Evolutionary conservation across 2,329 filamentous ascomycete genomes (phyloP).

Genomic region (Ceratocystis cacaofunesta): DNA sequence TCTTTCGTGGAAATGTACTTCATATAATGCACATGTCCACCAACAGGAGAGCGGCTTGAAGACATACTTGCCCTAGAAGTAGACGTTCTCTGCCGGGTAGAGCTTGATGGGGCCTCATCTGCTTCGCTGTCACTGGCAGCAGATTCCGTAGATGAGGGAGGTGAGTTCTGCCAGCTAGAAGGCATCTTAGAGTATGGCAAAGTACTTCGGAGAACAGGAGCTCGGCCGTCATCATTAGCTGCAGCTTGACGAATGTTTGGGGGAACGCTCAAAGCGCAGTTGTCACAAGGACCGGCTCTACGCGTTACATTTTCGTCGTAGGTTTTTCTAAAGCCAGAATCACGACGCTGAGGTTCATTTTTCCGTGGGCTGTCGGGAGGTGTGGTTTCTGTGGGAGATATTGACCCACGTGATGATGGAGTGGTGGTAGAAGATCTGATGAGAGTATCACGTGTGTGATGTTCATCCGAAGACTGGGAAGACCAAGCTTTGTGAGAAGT

Average conservation of each 20-base stretch:
- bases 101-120: conserved; percentile 31
- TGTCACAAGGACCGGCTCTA: conserved; percentile 50
- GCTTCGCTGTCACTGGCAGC: conserved; percentile 36
- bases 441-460: conserved; percentile 25
- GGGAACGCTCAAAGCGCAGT: conserved; percentile 52
- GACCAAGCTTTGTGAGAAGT: conserved; percentile 1
- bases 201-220: conserved; percentile 44
- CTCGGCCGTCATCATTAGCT: conserved; percentile 26
- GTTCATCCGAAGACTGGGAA: conserved; percentile 10
- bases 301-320: conserved; percentile 52
- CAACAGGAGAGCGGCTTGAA: conserved; percentile 28
- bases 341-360: conserved; percentile 30
- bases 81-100: conserved; percentile 29
- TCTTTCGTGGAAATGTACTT: conserved; percentile 57
- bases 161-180: conserved; percentile 28
- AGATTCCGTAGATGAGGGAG: conserved; percentile 37
- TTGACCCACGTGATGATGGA: conserved; percentile 26
- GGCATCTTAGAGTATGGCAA: conserved; percentile 45
- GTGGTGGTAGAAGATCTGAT: conserved; percentile 28
- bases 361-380: conserved; percentile 41
- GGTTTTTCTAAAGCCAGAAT: conserved; percentile 46
- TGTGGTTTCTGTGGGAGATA: conserved; percentile 32
- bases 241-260: conserved; percentile 27
- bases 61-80: conserved; percentile 36
- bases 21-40: conserved; percentile 46